phyloP scores from a whole-genome alignment of 1,284 basidiomycete genomes.

The Schizophyllum commune region DNA sequence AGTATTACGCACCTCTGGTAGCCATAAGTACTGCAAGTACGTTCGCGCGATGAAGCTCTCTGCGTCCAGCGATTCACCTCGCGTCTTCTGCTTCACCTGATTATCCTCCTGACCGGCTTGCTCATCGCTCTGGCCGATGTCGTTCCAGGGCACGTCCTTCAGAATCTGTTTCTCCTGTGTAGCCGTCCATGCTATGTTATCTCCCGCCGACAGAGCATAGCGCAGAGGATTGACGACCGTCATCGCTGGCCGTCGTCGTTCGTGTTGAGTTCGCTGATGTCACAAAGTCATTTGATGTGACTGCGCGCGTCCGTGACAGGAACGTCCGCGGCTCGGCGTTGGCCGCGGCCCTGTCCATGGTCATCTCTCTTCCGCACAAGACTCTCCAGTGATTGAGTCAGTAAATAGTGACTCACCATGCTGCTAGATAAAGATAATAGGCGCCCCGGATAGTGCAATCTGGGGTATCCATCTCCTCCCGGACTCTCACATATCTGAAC shows the following conservation, averaged over 20 bases:
- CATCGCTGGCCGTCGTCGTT: not conserved
- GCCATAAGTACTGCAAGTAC: constrained; percentile 71
- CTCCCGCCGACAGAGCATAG: not conserved
- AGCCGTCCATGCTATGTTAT: constrained; percentile 29
- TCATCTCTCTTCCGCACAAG: not conserved
- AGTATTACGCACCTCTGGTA: constrained; percentile 48
- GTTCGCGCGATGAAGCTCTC: constrained; percentile 42
- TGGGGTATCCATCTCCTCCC: too few relatives aligned
- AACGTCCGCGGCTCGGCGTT: too few relatives aligned
- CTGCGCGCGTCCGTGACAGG: not conserved
- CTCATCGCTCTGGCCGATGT: constrained; percentile 5
- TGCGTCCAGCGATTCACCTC: constrained; percentile 23
- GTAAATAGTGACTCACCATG: too few relatives aligned
- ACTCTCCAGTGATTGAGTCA: too few relatives aligned
- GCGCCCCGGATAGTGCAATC: too few relatives aligned
- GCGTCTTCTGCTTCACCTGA: too few relatives aligned
- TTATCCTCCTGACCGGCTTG: too few relatives aligned
- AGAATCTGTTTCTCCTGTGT: constrained; percentile 43
- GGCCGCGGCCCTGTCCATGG: too few relatives aligned
- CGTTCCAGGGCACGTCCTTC: constrained; percentile 39
- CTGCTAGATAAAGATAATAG: too few relatives aligned
- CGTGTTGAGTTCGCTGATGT: not conserved
- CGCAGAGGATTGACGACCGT: not conserved
- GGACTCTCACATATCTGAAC: too few relatives aligned
- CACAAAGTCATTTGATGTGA: not conserved